Base-by-base conservation (phyloP, 306 rosid species). In the Citrullus colocynthis region DNA sequence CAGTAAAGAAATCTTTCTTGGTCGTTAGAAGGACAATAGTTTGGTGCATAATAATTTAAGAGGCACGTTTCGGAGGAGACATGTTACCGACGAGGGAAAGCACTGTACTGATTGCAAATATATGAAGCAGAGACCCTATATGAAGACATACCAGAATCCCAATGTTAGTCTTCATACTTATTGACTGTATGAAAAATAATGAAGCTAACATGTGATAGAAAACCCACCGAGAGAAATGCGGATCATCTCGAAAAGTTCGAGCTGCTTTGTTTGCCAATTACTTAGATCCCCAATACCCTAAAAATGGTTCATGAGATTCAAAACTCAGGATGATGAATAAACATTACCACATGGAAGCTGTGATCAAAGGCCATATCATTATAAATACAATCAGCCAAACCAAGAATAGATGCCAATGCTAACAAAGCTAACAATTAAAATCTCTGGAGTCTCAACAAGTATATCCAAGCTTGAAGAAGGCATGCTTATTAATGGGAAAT, bases 21-120 rank as follows among this genome's bases (percentile, higher is more conserved):
- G 73, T 75, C 10, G 9, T 72, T 71, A 44, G 45, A 32, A 51
- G n/a, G 49, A 17, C 16, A 52, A 28, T 2, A 30, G 30, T 74
- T 74, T 74, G 24, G 61, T 30, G 32, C 63, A 70, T 8, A 49
- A 74, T 41, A 18, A 15, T 45, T 80, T 69, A 86, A 32, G 93
- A 86, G 32, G 90, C 76, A 72, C 85, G 88, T 85, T 78, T 90
- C 75, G 96, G 93, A 76, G 93, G 97, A n/a, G 89, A 85, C 97
- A 90, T 92, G 87, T 92, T 90, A 58, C 80, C 58, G 34, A 92
- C 75, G 56, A 92, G 92, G 76, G 86, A 78, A 79, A 60, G 6
- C 10, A 79, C 72, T 41, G 82, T 86, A 56, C 75, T 70, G 51
- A 81, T 42, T 63, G 81, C 9, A 20, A 77, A 55, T 37, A 83